A percentile compares a stretch with the other conserved stretches of the same genome.
These are phyloP conservation scores for Iberis pinnata DNA, from an alignment of 345 rosid genomes.

Conservation along the genomic window DNA sequence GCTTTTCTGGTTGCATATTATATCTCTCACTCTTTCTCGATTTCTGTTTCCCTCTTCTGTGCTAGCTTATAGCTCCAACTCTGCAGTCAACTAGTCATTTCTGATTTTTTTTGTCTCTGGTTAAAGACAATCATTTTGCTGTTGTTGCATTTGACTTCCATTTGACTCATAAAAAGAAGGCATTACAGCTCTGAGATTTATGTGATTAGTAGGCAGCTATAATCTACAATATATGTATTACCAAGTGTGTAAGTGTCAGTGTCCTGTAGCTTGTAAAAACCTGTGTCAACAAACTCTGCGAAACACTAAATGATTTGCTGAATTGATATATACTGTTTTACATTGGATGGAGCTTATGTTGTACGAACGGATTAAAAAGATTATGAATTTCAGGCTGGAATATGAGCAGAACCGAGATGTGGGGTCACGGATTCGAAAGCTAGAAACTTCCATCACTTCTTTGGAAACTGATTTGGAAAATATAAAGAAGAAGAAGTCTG, in stretches of 20 bases:
- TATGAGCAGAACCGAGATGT: slow-evolving; percentile 90
- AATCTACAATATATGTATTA: slow-evolving; percentile 10
- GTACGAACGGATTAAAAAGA: slow-evolving; percentile 2
- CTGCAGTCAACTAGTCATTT: slow-evolving; percentile 11
- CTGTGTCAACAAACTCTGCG: slow-evolving; percentile 4
- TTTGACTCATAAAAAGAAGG: slow-evolving; percentile 9
- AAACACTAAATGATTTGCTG: slow-evolving; percentile 6
- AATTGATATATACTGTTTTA: slow-evolving; percentile 5
- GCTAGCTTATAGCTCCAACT: slow-evolving; percentile 9
- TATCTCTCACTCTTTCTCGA: slow-evolving; percentile 8
- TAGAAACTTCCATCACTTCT: slow-evolving; percentile 60
- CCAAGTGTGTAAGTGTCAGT: slow-evolving; percentile 12
- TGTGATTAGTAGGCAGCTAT: no score
- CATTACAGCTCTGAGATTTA: slow-evolving; percentile 12
- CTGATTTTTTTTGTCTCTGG: slow-evolving; percentile 1
- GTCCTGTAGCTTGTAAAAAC: slow-evolving; percentile 6
- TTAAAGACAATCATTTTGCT: slow-evolving; percentile 2
- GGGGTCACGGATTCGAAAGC: slow-evolving; percentile 68
- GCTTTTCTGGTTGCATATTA: slow-evolving; percentile 11
- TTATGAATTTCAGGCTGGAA: slow-evolving; percentile 59
- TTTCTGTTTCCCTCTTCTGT: slow-evolving; percentile 4
- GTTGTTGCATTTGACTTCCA: slow-evolving; percentile 8
- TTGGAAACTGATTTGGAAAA: slow-evolving; percentile 62
- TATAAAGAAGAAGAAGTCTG: slow-evolving; percentile 54
- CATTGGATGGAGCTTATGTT: slow-evolving; percentile 11